phyloP scores from a whole-genome alignment of 352 stramenopile species.

The Globisporangium megalacanthum region DNA sequence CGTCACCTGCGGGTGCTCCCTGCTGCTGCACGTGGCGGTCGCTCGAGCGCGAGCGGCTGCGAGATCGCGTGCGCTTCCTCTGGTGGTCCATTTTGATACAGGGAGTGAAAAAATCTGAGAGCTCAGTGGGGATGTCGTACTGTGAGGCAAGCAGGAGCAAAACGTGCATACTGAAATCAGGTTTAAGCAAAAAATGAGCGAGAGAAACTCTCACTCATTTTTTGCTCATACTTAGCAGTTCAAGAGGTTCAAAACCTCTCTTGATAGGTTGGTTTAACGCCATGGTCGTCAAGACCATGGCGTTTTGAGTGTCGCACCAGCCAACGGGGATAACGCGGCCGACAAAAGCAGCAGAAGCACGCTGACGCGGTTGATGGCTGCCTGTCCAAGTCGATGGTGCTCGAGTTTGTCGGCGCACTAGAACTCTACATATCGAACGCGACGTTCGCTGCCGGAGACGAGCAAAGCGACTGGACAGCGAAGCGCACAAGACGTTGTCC shows the following conservation, averaged over 20 bases:
- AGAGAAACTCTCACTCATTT: too few species aligned
- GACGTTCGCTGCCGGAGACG: slow-evolving; percentile 12
- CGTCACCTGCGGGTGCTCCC: background rate
- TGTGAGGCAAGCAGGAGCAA: too few species aligned
- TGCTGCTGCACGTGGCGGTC: slow-evolving; percentile 13
- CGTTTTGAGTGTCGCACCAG: background rate
- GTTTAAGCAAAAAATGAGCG: too few species aligned
- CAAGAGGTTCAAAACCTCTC: too few species aligned
- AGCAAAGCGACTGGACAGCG: slow-evolving; percentile 32
- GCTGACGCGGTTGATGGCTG: background rate
- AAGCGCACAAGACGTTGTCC: slow-evolving; percentile 35
- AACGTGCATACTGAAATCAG: too few species aligned
- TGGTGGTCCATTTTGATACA: background rate
- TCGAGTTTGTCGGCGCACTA: slow-evolving; percentile 54
- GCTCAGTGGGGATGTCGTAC: too few species aligned
- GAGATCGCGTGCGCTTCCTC: slow-evolving; percentile 41
- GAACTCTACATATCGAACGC: slow-evolving; percentile 40
- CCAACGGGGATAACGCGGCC: background rate
- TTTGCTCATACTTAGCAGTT: too few species aligned
- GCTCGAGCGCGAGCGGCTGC: slow-evolving; percentile 21
- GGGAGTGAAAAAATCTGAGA: too few species aligned
- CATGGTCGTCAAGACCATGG: too few species aligned
- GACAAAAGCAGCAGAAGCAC: background rate
- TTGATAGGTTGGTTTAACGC: too few species aligned
- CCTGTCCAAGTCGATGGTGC: slow-evolving; percentile 30